Base-by-base conservation (phyloP, 768 basidiomycete species). In the Phaeotremella skinneri region DNA sequence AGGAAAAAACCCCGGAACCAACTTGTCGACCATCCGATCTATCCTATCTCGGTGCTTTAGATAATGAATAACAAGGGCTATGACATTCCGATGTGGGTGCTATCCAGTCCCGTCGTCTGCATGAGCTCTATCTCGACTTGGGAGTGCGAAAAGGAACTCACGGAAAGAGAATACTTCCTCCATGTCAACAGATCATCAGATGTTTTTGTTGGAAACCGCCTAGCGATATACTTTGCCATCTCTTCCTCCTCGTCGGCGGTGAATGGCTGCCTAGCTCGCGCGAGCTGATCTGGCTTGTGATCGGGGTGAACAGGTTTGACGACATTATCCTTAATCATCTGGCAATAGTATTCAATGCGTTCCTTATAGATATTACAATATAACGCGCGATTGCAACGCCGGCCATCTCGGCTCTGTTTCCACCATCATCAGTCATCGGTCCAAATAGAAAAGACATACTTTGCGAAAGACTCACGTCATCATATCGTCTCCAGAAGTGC, bases 61-160 rank as follows among this genome's bases (percentile, higher is more conserved):
- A 34, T 61, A 60, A 42, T 61, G 59, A 43, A 57, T 55, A 5
- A 26, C 51, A 34, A 42, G 60, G 13, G 55, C 59, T 4, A 42
- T 25, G 0, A 37, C 34, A n/a, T 54, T 34, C 37, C 63, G 37
- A 2, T 21, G n/a, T 4, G 55, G 58, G 27, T 60, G 50, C 58
- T 60, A 49, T 29, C 20, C 2, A n/a, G 4, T 25, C 34, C 3
- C 34, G 17, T 17, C 34, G n/a, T n/a, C n/a, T n/a, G n/a, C n/a
- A n/a, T n/a, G n/a, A n/a, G n/a, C n/a, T n/a, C n/a, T n/a, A n/a
- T n/a, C n/a, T n/a, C n/a, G n/a, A n/a, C n/a, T n/a, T n/a, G n/a
- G n/a, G n/a, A n/a, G n/a, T n/a, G n/a, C n/a, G 34, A 37, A 42
- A 1, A 41, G 45, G 13, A 47, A 14, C 11, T 55, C 45, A 16